Evolutionary conservation across 805 yeast genomes (phyloP), one percentile per base, ranked within the genome.

Genomic region (Priceomyces carsonii): DNA sequence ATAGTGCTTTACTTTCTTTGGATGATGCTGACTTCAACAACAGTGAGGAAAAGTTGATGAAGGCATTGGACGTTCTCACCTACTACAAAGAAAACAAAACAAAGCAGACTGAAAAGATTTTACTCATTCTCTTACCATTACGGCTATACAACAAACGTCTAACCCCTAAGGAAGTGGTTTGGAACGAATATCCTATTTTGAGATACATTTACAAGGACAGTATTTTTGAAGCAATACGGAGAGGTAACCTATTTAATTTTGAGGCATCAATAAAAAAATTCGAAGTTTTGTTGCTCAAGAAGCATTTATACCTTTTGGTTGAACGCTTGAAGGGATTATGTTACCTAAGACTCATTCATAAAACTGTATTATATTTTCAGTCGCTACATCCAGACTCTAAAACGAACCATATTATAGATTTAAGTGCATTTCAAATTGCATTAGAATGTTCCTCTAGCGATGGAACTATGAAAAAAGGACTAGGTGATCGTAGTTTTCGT

Each of bases 41-140:
- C 9, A 82, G 83, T 3, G 74, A 73, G 38, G 57, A 56, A 9
- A 73, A 77, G 48, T 67, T 87, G 29, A 57, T 66, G 8, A 51
- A 61, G 26, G 89, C 93, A 0, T 58, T 76, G 40, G 44, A 45
- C 8, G 46, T 65, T 19, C 44, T 65, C 22, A 31, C 56, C 7
- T 57, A 52, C 43, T 50, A 53, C 35, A 39, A 39, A 10, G 38
- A 48, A 1, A 45, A 44, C 26, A 28, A 29, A 2, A 32, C 28
- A 13, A 68, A 71, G 32, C 71, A 68, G 43, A 40, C 49, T 10
- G 73, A 72, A 45, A 64, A 61, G 40, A 79, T 89, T 6, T 55
- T 85, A 38, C 42, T 78, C 19, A 63, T 83, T 32, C 60, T 85
- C 33, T 61, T 86, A 12, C 96, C 96, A 0, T 61, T 83, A 27